Base-by-base conservation (phyloP, 2,329 filamentous ascomycete species). In the Amesomyces nigricolor region DNA sequence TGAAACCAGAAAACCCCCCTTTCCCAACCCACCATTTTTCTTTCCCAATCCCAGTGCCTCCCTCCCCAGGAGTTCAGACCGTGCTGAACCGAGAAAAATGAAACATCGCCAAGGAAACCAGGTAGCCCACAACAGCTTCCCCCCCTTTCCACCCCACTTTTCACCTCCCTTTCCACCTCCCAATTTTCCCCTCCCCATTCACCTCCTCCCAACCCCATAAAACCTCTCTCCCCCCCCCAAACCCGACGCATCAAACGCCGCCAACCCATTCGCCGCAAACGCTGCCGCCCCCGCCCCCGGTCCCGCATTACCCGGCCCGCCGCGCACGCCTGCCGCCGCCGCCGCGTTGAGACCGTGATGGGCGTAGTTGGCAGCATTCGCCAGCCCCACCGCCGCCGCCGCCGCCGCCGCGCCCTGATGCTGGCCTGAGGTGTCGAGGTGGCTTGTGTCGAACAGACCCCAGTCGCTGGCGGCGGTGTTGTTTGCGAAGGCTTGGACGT, bases 391-490 rank as follows among this genome's bases (percentile, higher is more conserved):
- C 2, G 61, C 17, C 22, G 6, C 22, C 22, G 22, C 22, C 22
- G 22, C 22, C 22, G 22, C 22, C 22, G 22, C 22, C 22, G 22
- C 22, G 22, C 4, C 53, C 4, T 50, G 52, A 45, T 64, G 62
- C 42, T 61, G 61, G 4, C 48, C 60, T n/a, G 60, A 49, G 7
- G 64, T 51, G 44, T 71, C 68, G 2, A 71, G 58, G 32, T 59
- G 51, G 29, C 57, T 56, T 9, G 70, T 64, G 47, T 66, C 65
- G 35, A 71, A 69, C 30, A 65, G 16, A 5, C 37, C 29, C 64
- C 64, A 65, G 43, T 63, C 59, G 5, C 58, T 22, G 4, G 54
- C 49, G 10, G 58, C 47, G 22, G 22, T 26, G 22, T 47, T 58
- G 14, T 57, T 55, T 4, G 58, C 2, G 26, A 63, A 65, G 5